Evolutionary conservation across 441 rosid genomes (phyloP).

Genomic region (Erodium texanum): DNA sequence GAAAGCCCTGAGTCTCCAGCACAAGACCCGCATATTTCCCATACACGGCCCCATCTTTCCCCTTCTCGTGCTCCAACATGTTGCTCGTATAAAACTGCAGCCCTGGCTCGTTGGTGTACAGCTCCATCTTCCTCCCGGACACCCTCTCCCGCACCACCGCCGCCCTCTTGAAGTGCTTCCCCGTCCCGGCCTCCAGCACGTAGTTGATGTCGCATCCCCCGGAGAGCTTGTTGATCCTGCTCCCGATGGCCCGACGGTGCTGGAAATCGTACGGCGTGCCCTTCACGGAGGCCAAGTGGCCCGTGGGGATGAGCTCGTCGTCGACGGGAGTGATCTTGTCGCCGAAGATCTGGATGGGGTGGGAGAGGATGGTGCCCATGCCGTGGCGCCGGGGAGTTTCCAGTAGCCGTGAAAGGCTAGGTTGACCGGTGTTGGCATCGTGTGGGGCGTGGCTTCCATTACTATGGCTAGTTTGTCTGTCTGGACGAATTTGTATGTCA

Average conservation of each 20-base stretch:
- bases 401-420: slow-evolving; percentile 68
- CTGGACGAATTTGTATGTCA: slow-evolving; percentile 49
- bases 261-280: slow-evolving; percentile 60
- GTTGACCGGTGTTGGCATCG: slow-evolving; percentile 60
- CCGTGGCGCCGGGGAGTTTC: slow-evolving; percentile 62
- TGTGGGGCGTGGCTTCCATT: slow-evolving; percentile 49
- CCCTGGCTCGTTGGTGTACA: slow-evolving; percentile 62
- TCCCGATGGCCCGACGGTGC: slow-evolving; percentile 34
- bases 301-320: slow-evolving; percentile 61
- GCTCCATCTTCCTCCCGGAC: slow-evolving; percentile 65
- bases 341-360: slow-evolving; percentile 46
- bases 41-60: slow-evolving; percentile 46
- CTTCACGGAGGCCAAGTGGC: slow-evolving; percentile 27
- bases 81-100: slow-evolving; percentile 70
- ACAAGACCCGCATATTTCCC: slow-evolving; percentile 37
- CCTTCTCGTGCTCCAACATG: slow-evolving; percentile 32
- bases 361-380: slow-evolving; percentile 51
- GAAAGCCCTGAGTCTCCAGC: slow-evolving; percentile 74
- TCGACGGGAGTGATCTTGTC: slow-evolving; percentile 54
- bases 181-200: slow-evolving; percentile 27
- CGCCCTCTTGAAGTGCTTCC: slow-evolving; percentile 34
- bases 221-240: slow-evolving; percentile 34
- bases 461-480: slow-evolving; percentile 40
- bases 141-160: slow-evolving; percentile 43
- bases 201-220: slow-evolving; percentile 69